phyloP scores from a whole-genome alignment of 257 asterid species.

The Eustoma russellianum region DNA sequence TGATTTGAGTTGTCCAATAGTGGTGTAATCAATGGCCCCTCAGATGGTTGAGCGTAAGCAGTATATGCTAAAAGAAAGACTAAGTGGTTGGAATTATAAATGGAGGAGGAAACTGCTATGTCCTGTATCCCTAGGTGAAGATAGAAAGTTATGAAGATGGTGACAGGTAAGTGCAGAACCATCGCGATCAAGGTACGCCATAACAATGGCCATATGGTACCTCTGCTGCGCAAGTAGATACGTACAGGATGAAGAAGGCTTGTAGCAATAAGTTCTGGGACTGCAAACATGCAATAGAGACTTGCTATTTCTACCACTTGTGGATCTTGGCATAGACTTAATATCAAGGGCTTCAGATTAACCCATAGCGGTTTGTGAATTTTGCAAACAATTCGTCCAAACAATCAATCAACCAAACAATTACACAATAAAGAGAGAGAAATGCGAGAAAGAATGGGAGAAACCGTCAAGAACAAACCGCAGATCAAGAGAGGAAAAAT shows the following conservation, averaged over 20 bases:
- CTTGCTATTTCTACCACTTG: conserved; percentile 58
- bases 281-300: conserved; percentile 50
- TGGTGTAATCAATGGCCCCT: conserved; percentile 25
- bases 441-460: too few relatives aligned
- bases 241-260: conserved; percentile 83
- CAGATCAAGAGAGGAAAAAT: too few relatives aligned
- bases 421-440: too few relatives aligned
- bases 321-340: conserved; percentile 76
- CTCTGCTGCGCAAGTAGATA: conserved; percentile 73
- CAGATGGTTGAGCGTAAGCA: conserved; percentile 20
- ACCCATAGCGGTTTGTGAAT: conserved; percentile 48
- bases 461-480: too few relatives aligned
- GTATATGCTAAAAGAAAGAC: conserved; percentile 48
- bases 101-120: conserved; percentile 54
- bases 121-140: conserved; percentile 65
- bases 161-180: conserved; percentile 63
- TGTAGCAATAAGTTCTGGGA: conserved; percentile 79
- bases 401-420: too few relatives aligned
- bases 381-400: too few relatives aligned
- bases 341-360: conserved; percentile 64
- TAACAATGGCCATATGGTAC: conserved; percentile 79
- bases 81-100: conserved; percentile 50
- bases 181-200: conserved; percentile 65
- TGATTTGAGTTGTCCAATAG: conserved; percentile 20
- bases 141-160: conserved; percentile 62